Conservation (phyloP, 2,329 filamentous ascomycete species). For the Alternaria burnsii region DNA sequence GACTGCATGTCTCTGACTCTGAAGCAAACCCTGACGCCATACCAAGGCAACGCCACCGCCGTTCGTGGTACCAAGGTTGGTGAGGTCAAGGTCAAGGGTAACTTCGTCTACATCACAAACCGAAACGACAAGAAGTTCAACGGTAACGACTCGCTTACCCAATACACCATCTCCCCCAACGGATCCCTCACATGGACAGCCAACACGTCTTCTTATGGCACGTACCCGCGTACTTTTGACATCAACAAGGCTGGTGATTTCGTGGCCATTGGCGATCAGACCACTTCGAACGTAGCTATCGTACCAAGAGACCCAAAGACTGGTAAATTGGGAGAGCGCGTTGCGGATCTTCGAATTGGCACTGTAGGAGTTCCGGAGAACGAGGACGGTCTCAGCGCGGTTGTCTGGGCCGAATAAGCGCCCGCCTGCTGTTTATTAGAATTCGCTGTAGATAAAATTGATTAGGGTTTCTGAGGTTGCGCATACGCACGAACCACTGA, state of each 20-base stretch:
- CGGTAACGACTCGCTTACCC: constrained; percentile 46
- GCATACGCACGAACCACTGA: background rate
- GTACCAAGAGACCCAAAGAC: constrained; percentile 39
- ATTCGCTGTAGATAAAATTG: background rate
- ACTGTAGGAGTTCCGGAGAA: constrained; percentile 37
- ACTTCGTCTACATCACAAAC: constrained; percentile 47
- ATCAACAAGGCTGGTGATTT: constrained; percentile 46
- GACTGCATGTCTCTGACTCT: constrained; percentile 44
- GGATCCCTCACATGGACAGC: constrained; percentile 42
- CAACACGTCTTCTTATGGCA: constrained; percentile 40
- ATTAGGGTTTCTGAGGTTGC: background rate
- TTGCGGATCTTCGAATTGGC: constrained; percentile 39
- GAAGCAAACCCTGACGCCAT: constrained; percentile 46
- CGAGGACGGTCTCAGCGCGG: constrained; percentile 46
- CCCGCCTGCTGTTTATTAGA: background rate
- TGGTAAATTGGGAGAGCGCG: constrained; percentile 36
- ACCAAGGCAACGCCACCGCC: constrained; percentile 41
- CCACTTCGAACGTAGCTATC: constrained; percentile 44
- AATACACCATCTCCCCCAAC: constrained; percentile 42
- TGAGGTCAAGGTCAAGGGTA: constrained; percentile 44
- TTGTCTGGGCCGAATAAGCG: constrained; percentile 46
- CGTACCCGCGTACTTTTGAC: constrained; percentile 48
- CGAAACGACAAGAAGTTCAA: constrained; percentile 49
- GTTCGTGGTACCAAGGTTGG: constrained; percentile 42
- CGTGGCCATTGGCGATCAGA: constrained; percentile 45